These are phyloP conservation scores for Isoetes taiwanensis DNA, from an alignment of 75 land plant genomes.

Conservation along the genomic window DNA sequence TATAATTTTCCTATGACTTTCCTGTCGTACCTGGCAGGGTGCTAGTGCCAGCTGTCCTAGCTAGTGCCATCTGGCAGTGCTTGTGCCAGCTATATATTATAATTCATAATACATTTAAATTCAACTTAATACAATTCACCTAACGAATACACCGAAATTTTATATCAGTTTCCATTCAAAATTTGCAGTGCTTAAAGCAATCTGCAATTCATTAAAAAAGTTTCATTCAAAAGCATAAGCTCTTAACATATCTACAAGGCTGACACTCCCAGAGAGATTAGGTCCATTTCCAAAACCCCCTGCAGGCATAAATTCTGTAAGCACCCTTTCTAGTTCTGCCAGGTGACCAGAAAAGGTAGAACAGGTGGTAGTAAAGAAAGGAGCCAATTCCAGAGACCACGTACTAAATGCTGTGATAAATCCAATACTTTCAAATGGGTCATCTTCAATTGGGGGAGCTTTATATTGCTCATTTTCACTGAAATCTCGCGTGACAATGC, in stretches of 20 bases:
- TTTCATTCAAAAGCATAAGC: too few species aligned
- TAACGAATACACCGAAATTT: too few species aligned
- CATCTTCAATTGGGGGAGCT: slow-evolving; percentile 28
- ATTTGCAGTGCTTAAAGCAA: too few species aligned
- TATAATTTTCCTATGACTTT: too few species aligned
- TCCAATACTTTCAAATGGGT: slow-evolving; percentile 68
- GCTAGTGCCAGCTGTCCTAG: too few species aligned
- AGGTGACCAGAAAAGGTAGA: slow-evolving; percentile 58
- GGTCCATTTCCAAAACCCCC: neutral
- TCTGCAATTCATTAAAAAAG: too few species aligned
- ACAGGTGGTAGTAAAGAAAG: slow-evolving; percentile 41
- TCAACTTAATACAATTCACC: too few species aligned
- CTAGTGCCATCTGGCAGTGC: too few species aligned
- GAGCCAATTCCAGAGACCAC: slow-evolving; percentile 55
- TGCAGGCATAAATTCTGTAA: slow-evolving; percentile 17
- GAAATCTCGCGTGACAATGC: slow-evolving; percentile 56
- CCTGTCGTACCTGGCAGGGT: too few species aligned
- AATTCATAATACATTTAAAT: too few species aligned
- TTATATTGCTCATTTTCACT: slow-evolving; percentile 14
- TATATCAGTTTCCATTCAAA: too few species aligned
- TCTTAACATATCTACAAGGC: slow-evolving; percentile 55
- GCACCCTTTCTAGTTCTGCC: slow-evolving; percentile 63
- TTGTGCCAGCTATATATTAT: too few species aligned
- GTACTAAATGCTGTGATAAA: slow-evolving; percentile 83
- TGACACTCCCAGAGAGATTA: slow-evolving; percentile 6